phyloP scores from a whole-genome alignment of 139 green algal species.

The Chlorella sorokiniana region DNA sequence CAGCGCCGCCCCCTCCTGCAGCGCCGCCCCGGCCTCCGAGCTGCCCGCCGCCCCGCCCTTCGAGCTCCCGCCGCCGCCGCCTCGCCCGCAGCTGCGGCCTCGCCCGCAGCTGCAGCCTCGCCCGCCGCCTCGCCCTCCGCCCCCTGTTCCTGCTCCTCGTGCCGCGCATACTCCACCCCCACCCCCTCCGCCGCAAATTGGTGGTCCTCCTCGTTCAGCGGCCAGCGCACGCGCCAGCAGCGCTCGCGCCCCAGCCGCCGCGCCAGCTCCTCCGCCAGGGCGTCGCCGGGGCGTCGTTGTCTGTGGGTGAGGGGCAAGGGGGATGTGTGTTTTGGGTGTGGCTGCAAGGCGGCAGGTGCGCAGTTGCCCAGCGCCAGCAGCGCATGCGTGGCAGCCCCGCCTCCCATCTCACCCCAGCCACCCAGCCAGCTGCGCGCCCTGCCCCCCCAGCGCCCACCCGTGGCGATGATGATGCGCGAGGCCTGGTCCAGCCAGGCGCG shows the following conservation, averaged over 20 bases:
- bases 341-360: not conserved
- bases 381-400: not conserved
- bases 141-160: not conserved
- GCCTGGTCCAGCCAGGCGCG: constrained; percentile 52
- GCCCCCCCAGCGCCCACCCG: not conserved
- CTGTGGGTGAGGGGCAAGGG: constrained; percentile 67
- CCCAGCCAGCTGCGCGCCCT: not conserved
- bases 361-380: not conserved
- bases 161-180: not conserved
- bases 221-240: constrained; percentile 79
- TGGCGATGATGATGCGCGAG: constrained; percentile 16
- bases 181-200: constrained; percentile 16
- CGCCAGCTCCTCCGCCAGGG: constrained; percentile 86
- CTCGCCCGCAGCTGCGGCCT: not conserved
- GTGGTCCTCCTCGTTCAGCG: constrained; percentile 38
- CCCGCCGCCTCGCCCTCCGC: not conserved
- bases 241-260: constrained; percentile 78
- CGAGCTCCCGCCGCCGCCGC: not conserved
- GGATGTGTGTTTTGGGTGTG: not conserved
- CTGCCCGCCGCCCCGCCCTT: not conserved
- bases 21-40: not conserved
- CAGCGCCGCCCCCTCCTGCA: not conserved
- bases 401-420: not conserved
- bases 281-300: constrained; percentile 84
- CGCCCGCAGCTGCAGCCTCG: not conserved